Evolutionary conservation across 768 basidiomycete species (phyloP), one percentile per base, ranked within the genome.

Genomic region (Tricholoma matsutake): DNA sequence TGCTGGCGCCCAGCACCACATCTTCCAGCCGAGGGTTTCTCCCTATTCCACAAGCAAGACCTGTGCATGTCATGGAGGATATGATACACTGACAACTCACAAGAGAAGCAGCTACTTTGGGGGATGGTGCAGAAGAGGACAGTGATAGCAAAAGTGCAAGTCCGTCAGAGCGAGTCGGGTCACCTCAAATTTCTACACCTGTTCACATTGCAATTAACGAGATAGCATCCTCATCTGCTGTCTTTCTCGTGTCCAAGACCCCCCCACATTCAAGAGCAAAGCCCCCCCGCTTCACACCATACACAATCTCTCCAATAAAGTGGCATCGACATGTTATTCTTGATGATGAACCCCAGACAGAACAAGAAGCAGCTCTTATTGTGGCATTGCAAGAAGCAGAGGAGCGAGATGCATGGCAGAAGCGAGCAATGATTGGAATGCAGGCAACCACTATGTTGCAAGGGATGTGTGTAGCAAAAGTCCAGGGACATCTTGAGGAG

Each of bases 1-100:
- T 71, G 66, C 70, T 77, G 68, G 71, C 70, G 1, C 75, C 76
- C 1, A 73, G 72, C 37, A 41, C 60, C 3, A 63, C 62, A 35
- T 56, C 63, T 18, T 64, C 63, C 2, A 41, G 32, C 41, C 13
- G 11, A 29, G 61, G 55, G 34, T 18, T 39, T 18, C 55, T 75
- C 3, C 72, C 74, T 16, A 31, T 74, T 6, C 52, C 56, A 6
- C 68, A 61, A 14, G 41, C 67, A 8, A 69, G 63, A 20, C 69
- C 68, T 18, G 64, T n/a, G 35, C 14, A 34, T 14, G 14, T 13
- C 5, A n/a, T n/a, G n/a, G n/a, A n/a, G n/a, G n/a, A n/a, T n/a
- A n/a, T n/a, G n/a, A n/a, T n/a, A n/a, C n/a, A n/a, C n/a, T n/a
- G n/a, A n/a, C n/a, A n/a, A n/a, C n/a, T n/a, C n/a, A n/a, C n/a